phyloP scores from a whole-genome alignment of 2,329 filamentous ascomycete genomes.

The Aspergillus piperis region DNA sequence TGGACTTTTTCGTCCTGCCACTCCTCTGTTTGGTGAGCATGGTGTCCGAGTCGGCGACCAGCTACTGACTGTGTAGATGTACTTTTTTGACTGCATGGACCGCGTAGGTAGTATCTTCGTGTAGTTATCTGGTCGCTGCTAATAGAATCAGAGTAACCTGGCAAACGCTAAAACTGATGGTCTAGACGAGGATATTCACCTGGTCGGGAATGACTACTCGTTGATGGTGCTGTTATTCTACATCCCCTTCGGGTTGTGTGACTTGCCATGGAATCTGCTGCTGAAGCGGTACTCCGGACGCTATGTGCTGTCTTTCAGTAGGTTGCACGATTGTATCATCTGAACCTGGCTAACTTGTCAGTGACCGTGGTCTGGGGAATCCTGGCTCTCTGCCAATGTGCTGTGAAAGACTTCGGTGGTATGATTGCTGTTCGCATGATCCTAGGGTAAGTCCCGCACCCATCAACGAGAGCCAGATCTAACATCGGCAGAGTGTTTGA shows the following conservation, averaged over 20 bases:
- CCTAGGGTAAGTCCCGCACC: constrained; percentile 24
- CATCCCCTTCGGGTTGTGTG: constrained; percentile 53
- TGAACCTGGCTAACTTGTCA: constrained; percentile 42
- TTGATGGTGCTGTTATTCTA: constrained; percentile 51
- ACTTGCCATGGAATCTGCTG: constrained; percentile 49
- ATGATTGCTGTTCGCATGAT: constrained; percentile 53
- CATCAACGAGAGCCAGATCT: neutral
- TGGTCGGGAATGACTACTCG: constrained; percentile 40
- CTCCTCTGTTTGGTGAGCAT: constrained; percentile 42
- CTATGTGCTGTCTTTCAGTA: constrained; percentile 41
- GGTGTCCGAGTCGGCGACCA: neutral
- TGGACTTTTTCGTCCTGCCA: constrained; percentile 48
- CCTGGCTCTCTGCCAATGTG: constrained; percentile 50
- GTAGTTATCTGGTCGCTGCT: neutral
- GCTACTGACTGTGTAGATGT: constrained; percentile 29
- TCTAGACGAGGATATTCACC: constrained; percentile 42
- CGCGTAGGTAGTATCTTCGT: constrained; percentile 19
- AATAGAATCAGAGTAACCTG: constrained; percentile 45
- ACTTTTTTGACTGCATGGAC: constrained; percentile 42
- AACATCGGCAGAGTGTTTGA: constrained; percentile 38
- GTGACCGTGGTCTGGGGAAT: constrained; percentile 34
- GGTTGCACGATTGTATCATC: neutral
- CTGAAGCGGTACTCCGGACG: constrained; percentile 46
- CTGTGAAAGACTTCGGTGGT: constrained; percentile 50
- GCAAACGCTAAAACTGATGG: constrained; percentile 52